These are phyloP conservation scores for Candolleomyces eurysporus DNA, from an alignment of 768 basidiomycete genomes.

Conservation along the genomic window DNA sequence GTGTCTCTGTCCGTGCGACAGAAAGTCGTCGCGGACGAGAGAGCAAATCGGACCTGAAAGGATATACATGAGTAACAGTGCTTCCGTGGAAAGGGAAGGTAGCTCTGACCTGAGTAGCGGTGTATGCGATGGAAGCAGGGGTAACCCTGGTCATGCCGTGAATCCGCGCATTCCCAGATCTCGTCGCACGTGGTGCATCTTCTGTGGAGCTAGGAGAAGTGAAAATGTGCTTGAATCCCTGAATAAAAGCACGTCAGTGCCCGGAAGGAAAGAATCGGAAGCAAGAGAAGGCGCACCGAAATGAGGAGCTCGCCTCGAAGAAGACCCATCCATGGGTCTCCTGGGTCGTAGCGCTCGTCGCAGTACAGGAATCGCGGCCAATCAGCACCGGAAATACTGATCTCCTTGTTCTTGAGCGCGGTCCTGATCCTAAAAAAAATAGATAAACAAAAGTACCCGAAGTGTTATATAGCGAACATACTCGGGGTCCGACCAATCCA, in stretches of 20 bases:
- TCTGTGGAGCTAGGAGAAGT: slow-evolving; percentile 2
- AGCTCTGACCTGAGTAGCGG: background rate
- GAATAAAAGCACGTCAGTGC: background rate
- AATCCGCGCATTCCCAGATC: slow-evolving; percentile 1
- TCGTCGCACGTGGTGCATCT: background rate
- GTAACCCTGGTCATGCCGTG: slow-evolving; percentile 3
- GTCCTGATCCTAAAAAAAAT: background rate
- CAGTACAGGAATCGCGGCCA: slow-evolving; percentile 2
- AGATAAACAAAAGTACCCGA: background rate
- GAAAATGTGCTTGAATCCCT: slow-evolving; percentile 5
- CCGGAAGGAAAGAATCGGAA: background rate
- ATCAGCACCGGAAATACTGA: background rate
- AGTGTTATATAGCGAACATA: background rate
- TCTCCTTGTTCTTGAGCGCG: background rate
- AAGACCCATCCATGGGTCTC: slow-evolving; percentile 4
- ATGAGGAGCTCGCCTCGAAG: background rate
- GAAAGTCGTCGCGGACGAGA: background rate
- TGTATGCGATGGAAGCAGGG: background rate
- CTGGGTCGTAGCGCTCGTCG: background rate
- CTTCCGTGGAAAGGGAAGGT: background rate
- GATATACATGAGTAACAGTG: background rate
- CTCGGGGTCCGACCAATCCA: slow-evolving; percentile 2
- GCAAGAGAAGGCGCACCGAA: background rate
- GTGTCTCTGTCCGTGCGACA: background rate
- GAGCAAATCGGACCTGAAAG: slow-evolving; percentile 3